Evolutionary conservation across 192 early-diverging fungal species (phyloP).

Genomic region (Thamnidium elegans): DNA sequence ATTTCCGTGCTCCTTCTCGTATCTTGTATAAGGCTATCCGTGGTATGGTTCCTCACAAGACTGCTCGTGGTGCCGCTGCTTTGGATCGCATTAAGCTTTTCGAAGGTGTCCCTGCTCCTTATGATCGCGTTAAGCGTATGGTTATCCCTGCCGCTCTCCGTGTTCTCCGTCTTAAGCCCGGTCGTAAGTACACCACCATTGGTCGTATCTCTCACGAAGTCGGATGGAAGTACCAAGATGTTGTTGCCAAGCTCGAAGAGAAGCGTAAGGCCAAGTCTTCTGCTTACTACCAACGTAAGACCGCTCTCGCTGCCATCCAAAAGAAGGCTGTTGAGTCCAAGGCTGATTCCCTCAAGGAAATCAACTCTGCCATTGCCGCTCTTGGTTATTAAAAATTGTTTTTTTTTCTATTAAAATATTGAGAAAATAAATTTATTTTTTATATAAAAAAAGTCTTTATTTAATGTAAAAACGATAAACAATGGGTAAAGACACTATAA

Average conservation of each 20-base stretch:
- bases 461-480: background rate
- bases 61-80: conserved; percentile 94
- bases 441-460: too few species aligned
- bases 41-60: conserved; percentile 99
- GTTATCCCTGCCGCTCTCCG: conserved; percentile 97
- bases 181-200: conserved; percentile 96
- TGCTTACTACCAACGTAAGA: conserved; percentile 91
- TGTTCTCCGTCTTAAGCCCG: conserved; percentile 94
- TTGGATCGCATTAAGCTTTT: conserved; percentile 98
- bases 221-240: conserved; percentile 99
- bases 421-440: too few species aligned
- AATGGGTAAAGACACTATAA: background rate
- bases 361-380: conserved; percentile 55
- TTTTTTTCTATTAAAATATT: too few species aligned
- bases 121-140: conserved; percentile 95
- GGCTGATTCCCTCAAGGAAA: conserved; percentile 52
- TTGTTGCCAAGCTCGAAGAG: conserved; percentile 95
- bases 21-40: conserved; percentile 97
- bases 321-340: conserved; percentile 44
- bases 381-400: conserved; percentile 52
- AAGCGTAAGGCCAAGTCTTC: conserved; percentile 95
- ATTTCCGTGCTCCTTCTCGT: conserved; percentile 96
- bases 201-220: conserved; percentile 93
- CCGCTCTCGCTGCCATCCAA: conserved; percentile 48
- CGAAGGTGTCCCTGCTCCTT: conserved; percentile 97